Evolutionary conservation across 2,329 filamentous ascomycete species (phyloP).

Genomic region (Ascochyta clinopodiicola): DNA sequence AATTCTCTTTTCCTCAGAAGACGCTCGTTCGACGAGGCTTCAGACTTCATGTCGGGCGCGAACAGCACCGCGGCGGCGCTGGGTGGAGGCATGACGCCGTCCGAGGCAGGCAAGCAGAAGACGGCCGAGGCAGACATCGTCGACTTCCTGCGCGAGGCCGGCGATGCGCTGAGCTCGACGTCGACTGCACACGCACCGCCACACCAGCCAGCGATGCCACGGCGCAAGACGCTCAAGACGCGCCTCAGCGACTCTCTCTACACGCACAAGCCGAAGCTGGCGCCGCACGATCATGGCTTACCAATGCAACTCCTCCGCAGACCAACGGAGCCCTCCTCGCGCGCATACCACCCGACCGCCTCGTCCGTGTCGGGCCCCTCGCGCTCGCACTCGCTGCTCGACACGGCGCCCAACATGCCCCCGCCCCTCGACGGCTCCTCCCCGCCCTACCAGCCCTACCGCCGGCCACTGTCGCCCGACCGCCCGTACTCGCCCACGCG

Average conservation of each 20-base stretch:
- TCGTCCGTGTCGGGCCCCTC: constrained; percentile 52
- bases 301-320: constrained; percentile 47
- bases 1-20: constrained; percentile 31
- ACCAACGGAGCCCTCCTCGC: constrained; percentile 41
- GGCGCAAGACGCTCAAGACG: constrained; percentile 33
- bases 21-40: constrained; percentile 39
- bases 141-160: constrained; percentile 53
- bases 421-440: constrained; percentile 65
- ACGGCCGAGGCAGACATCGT: constrained; percentile 50
- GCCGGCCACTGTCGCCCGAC: constrained; percentile 57
- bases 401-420: constrained; percentile 56
- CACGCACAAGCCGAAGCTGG: constrained; percentile 24
- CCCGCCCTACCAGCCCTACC: constrained; percentile 69
- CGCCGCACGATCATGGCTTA: constrained; percentile 42
- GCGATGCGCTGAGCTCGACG: constrained; percentile 36
- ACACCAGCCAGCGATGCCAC: constrained; percentile 23
- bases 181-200: not conserved
- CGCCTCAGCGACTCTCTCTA: constrained; percentile 31
- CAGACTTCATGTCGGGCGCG: constrained; percentile 39
- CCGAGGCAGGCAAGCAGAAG: constrained; percentile 39
- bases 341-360: constrained; percentile 59
- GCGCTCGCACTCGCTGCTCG: constrained; percentile 58
- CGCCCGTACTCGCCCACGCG: constrained; percentile 62
- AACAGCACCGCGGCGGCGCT: constrained; percentile 45
- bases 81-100: constrained; percentile 34